These are phyloP conservation scores for Xylaria sp. DNA, from an alignment of 2,329 filamentous ascomycete genomes.

Conservation along the genomic window DNA sequence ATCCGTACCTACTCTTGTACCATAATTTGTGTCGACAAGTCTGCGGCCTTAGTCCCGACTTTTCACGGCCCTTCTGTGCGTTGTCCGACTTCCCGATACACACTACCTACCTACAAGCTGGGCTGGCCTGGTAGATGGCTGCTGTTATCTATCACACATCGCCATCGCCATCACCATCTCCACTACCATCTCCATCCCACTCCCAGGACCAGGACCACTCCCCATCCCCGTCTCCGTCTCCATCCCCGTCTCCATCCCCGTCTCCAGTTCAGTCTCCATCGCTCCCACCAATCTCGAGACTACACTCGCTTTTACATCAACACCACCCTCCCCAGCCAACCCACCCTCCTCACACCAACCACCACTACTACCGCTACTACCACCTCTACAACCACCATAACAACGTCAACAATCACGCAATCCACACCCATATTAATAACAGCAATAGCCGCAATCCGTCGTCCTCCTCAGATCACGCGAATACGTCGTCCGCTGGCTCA, in stretches of 20 bases:
- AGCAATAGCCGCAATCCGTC: not conserved
- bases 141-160: conserved; percentile 14
- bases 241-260: not conserved
- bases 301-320: conserved; percentile 16
- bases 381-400: conserved; percentile 1
- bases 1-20: conserved; percentile 4
- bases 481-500: not conserved
- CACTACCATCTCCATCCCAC: not conserved
- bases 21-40: conserved; percentile 10
- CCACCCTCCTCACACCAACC: conserved; percentile 20
- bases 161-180: conserved; percentile 5
- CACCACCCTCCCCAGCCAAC: conserved; percentile 18
- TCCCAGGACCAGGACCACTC: not conserved
- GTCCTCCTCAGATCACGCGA: not conserved
- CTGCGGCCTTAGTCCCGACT: conserved; percentile 10
- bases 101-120: not conserved
- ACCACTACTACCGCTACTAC: not conserved
- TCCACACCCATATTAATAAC: not conserved
- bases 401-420: not conserved
- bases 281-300: conserved; percentile 9
- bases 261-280: not conserved
- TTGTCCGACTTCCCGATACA: conserved; percentile 7
- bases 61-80: conserved; percentile 8
- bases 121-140: conserved; percentile 19
- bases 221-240: conserved; percentile 1